Evolutionary conservation across 2,329 filamentous ascomycete genomes (phyloP), one percentile per base, ranked within the genome.

Genomic region (Sarocladium brachiariae): DNA sequence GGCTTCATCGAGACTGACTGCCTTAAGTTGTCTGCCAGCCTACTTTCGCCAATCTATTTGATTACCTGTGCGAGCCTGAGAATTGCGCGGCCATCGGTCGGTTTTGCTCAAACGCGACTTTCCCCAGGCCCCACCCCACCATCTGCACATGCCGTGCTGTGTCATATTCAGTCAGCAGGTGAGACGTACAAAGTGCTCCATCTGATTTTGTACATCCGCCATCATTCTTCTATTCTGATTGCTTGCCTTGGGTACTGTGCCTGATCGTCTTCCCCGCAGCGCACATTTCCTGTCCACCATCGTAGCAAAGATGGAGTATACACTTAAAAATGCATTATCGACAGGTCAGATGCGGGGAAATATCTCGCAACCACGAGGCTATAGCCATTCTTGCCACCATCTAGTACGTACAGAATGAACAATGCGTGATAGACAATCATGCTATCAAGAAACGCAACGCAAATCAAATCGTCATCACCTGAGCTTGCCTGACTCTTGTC

Each of bases 201-300:
- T 45, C 35, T 39, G 16, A 13, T 19, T 16, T 39, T 21, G 16
- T 30, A 30, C 27, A 30, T 30, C 13, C 39, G 27, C 21, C 11
- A 43, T 19, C 21, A n/a, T 16, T 10, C 39, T 25, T n/a, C 34
- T 18, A 9, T 25, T 43, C 7, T 39, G 11, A 19, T 7, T 5
- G 19, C 19, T 3, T 25, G 6, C n/a, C 39, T 27, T 10, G 27
- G 16, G 18, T 25, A 18, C 27, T 33, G 43, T 47, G 43, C 43
- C 43, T 47, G 43, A 47, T 47, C 43, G 18, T 47, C 43, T 47
- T 47, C 43, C 43, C 43, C 43, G 43, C 43, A 47, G 25, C 43
- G 16, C 24, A 31, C 43, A 21, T 23, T 8, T 33, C 7, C 14
- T 18, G 13, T 13, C 27, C 43, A 16, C 27, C 25, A 47, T 21